phyloP scores from a whole-genome alignment of 805 yeast species.

The Candida glaebosa region DNA sequence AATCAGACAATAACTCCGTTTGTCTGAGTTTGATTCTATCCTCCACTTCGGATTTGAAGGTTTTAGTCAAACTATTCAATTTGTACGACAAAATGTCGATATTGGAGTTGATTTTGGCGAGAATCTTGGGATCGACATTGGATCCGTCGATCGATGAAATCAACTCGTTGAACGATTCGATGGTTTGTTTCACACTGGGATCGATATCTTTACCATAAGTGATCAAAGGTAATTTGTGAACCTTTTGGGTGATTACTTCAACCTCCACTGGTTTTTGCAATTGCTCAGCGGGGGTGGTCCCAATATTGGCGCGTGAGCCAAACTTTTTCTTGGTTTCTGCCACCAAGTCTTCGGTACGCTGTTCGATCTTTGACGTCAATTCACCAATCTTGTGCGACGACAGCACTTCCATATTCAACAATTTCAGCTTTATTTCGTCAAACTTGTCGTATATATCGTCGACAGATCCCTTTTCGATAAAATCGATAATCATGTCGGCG shows the following conservation, averaged over 20 bases:
- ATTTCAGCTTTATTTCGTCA: slow-evolving; percentile 14
- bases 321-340: slow-evolving; percentile 36
- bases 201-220: slow-evolving; percentile 19
- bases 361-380: slow-evolving; percentile 30
- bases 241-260: slow-evolving; percentile 28
- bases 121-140: slow-evolving; percentile 21
- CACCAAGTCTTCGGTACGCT: slow-evolving; percentile 30
- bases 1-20: slow-evolving; percentile 36
- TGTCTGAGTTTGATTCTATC: slow-evolving; percentile 32
- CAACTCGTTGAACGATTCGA: slow-evolving; percentile 37
- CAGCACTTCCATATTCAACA: slow-evolving; percentile 21
- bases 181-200: slow-evolving; percentile 27
- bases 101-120: slow-evolving; percentile 30
- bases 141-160: slow-evolving; percentile 32
- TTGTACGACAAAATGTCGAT: slow-evolving; percentile 29
- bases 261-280: slow-evolving; percentile 39
- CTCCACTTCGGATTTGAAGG: slow-evolving; percentile 36
- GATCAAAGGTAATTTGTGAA: slow-evolving; percentile 32
- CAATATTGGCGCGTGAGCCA: slow-evolving; percentile 3
- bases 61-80: slow-evolving; percentile 27
- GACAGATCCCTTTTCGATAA: slow-evolving; percentile 31
- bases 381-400: slow-evolving; percentile 30
- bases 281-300: slow-evolving; percentile 36
- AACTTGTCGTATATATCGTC: slow-evolving; percentile 26
- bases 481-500: slow-evolving; percentile 37